Evolutionary conservation across 2,329 filamentous ascomycete species (phyloP).

Genomic region (Magnaporthales sp.): DNA sequence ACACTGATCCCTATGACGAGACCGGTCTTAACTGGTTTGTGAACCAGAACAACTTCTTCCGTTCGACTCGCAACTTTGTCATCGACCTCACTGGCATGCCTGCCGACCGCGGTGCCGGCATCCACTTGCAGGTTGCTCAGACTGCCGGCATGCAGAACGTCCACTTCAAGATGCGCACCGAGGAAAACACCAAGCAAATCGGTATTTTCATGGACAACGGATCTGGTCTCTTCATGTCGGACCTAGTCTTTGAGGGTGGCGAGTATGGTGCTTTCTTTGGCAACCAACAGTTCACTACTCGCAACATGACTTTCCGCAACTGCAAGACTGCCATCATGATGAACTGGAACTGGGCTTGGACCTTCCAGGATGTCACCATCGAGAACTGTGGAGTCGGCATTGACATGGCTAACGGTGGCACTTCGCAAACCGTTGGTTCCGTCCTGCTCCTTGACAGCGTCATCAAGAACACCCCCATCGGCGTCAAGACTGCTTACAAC

Average conservation of each 20-base stretch:
- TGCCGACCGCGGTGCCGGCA: conserved; percentile 53
- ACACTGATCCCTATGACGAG: conserved; percentile 73
- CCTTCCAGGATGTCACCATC: conserved; percentile 67
- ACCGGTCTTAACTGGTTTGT: conserved; percentile 65
- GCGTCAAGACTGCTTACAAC: conserved; percentile 68
- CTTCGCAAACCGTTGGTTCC: conserved; percentile 71
- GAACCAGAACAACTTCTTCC: conserved; percentile 80
- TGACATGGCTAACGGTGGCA: conserved; percentile 63
- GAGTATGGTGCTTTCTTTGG: conserved; percentile 71
- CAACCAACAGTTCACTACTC: conserved; percentile 80
- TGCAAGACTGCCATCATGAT: conserved; percentile 79
- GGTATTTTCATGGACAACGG: conserved; percentile 83
- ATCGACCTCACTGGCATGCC: conserved; percentile 66
- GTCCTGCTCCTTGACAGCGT: conserved; percentile 74
- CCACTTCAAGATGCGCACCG: conserved; percentile 67
- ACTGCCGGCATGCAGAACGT: conserved; percentile 76
- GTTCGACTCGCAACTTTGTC: conserved; percentile 72
- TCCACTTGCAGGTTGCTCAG: conserved; percentile 83
- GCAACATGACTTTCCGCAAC: conserved; percentile 73
- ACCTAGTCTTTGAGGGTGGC: conserved; percentile 77
- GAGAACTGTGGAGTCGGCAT: conserved; percentile 68
- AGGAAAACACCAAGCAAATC: conserved; percentile 58
- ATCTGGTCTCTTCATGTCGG: conserved; percentile 75
- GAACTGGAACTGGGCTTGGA: conserved; percentile 91
- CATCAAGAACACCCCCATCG: conserved; percentile 66